Conservation (phyloP, 805 yeast genomes). For the Myxozyma neglecta region DNA sequence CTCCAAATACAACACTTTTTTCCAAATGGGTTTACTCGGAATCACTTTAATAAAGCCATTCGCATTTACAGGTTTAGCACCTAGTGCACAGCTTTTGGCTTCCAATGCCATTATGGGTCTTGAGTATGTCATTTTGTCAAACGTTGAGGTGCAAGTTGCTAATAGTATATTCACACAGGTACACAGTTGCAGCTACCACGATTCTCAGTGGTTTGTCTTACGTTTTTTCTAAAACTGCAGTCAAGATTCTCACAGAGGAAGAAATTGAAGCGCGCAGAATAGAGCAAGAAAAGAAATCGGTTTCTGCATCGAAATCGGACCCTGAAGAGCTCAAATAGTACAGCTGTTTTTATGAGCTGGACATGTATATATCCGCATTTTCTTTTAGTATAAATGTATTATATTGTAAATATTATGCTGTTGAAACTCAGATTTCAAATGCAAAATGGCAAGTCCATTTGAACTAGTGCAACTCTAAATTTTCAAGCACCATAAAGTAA, state of each 20-base stretch:
- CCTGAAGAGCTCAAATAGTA: background rate
- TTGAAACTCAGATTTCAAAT: too few species aligned
- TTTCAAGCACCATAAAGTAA: background rate
- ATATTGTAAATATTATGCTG: background rate
- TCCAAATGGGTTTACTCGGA: constrained; percentile 89
- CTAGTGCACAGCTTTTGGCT: constrained; percentile 36
- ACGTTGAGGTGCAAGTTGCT: background rate
- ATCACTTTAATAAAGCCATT: constrained; percentile 59
- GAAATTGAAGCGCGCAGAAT: constrained; percentile 35
- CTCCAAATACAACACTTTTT: constrained; percentile 66
- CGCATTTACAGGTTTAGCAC: constrained; percentile 41
- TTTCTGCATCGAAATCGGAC: background rate
- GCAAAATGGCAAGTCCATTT: background rate
- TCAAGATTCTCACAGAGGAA: constrained; percentile 48
- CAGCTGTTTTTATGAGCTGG: background rate
- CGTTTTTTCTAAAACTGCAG: constrained; percentile 66
- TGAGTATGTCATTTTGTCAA: constrained; percentile 11
- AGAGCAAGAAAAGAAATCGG: constrained; percentile 31
- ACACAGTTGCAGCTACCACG: constrained; percentile 68
- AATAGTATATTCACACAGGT: constrained; percentile 46
- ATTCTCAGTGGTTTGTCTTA: constrained; percentile 76
- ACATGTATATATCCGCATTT: background rate
- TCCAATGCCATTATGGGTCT: constrained; percentile 32
- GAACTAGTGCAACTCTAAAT: background rate
- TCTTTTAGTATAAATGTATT: background rate